A percentile compares a stretch with the other conserved stretches of the same genome.
phyloP scores from a whole-genome alignment of 2,329 filamentous ascomycete species.

The Colletotrichum godetiae region DNA sequence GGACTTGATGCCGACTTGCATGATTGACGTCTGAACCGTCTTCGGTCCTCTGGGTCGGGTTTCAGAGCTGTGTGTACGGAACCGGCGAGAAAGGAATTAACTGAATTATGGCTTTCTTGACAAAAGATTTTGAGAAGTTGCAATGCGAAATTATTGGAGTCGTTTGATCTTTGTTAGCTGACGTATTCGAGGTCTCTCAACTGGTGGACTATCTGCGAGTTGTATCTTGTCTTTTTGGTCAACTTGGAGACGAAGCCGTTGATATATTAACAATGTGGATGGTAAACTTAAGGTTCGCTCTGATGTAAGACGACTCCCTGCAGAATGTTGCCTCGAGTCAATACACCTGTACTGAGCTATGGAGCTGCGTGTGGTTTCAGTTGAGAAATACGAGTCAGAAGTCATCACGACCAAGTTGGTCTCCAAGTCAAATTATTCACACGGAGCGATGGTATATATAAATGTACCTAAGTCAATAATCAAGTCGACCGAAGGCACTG shows the following conservation, averaged over 20 bases:
- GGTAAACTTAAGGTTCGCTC: not conserved
- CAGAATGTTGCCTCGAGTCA: not conserved
- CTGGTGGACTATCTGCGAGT: too few species aligned
- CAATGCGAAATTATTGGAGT: too few species aligned
- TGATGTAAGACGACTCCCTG: not conserved
- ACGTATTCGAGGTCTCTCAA: too few species aligned
- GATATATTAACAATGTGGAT: not conserved
- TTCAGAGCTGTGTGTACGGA: not conserved
- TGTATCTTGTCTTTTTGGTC: not conserved
- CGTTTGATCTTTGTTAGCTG: too few species aligned
- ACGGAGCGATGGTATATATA: not conserved
- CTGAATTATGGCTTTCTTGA: not conserved
- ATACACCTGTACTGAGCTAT: not conserved
- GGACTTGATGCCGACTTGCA: not conserved
- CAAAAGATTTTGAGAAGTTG: too few species aligned
- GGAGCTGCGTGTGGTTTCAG: not conserved
- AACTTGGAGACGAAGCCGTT: not conserved
- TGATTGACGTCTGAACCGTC: not conserved
- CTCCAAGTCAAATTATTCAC: not conserved
- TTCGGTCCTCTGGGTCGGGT: not conserved
- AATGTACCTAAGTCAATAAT: too few species aligned
- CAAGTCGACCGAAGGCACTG: too few species aligned
- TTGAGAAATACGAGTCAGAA: not conserved
- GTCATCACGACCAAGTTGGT: not conserved
- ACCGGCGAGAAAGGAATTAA: not conserved